These are phyloP conservation scores for Penicillium antarcticum DNA, from an alignment of 495 filamentous ascomycete genomes.

Conservation along the genomic window DNA sequence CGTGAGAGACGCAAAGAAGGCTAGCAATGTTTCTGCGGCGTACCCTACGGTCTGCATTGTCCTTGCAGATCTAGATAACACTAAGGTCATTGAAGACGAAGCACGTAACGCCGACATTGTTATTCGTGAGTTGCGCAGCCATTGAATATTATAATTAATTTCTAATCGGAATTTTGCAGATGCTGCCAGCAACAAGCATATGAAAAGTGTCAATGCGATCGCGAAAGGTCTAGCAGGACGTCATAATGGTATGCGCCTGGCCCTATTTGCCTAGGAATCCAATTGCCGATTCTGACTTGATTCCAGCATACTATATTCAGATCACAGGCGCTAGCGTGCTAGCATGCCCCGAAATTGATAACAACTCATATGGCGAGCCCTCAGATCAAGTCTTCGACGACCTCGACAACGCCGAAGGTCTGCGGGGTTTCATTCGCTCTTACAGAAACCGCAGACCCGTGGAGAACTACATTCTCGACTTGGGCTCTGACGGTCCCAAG, in stretches of 20 bases:
- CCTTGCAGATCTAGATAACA: slow-evolving; percentile 41
- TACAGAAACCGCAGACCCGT: slow-evolving; percentile 1
- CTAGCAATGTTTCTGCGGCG: slow-evolving; percentile 52
- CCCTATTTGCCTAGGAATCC: background rate
- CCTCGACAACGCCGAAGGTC: background rate
- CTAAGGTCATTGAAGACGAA: slow-evolving; percentile 33
- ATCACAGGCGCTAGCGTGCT: slow-evolving; percentile 3
- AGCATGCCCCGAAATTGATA: background rate
- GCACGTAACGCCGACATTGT: slow-evolving; percentile 46
- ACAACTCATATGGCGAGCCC: slow-evolving; percentile 1
- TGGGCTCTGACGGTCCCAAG: slow-evolving; percentile 1
- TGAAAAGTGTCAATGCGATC: slow-evolving; percentile 4
- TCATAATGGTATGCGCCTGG: background rate
- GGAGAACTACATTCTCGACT: slow-evolving; percentile 7
- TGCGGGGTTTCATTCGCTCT: background rate
- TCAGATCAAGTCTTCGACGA: slow-evolving; percentile 2
- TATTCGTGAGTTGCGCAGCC: slow-evolving; percentile 16
- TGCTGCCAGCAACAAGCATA: slow-evolving; percentile 4
- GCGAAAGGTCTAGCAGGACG: slow-evolving; percentile 1
- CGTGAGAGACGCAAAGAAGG: slow-evolving; percentile 32
- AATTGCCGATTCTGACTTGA: background rate
- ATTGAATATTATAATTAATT: background rate
- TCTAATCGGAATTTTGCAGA: background rate
- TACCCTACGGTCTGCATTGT: slow-evolving; percentile 41
- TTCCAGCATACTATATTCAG: slow-evolving; percentile 2